phyloP scores from a whole-genome alignment of 768 basidiomycete genomes.

The Tylopilus sp. region DNA sequence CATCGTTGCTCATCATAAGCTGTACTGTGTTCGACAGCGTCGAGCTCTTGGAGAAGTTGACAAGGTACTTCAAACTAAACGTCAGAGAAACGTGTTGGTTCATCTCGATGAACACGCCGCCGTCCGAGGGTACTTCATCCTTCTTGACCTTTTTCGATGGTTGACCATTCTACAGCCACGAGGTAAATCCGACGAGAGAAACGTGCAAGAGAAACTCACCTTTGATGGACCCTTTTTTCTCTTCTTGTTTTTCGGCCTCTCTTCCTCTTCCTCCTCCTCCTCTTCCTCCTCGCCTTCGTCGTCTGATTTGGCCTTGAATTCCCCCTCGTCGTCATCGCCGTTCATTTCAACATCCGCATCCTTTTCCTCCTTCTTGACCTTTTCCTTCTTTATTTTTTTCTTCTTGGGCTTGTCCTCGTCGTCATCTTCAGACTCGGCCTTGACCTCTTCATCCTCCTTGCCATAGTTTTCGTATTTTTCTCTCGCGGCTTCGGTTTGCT shows the following conservation, averaged over 20 bases:
- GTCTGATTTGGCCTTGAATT: constrained; percentile 43
- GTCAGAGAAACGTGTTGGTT: constrained; percentile 89
- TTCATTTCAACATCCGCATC: constrained; percentile 45
- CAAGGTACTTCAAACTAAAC: constrained; percentile 95
- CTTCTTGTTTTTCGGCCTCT: constrained; percentile 58
- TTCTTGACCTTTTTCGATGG: constrained; percentile 60
- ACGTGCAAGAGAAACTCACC: constrained; percentile 28
- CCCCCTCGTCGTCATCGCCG: constrained; percentile 45
- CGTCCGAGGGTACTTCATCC: constrained; percentile 52
- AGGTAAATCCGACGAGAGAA: background rate
- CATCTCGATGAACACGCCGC: constrained; percentile 77
- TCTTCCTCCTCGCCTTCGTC: constrained; percentile 47
- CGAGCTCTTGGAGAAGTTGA: constrained; percentile 92
- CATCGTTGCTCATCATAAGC: constrained; percentile 90
- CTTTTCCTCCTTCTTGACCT: constrained; percentile 38
- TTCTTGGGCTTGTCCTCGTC: constrained; percentile 28
- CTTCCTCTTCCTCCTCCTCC: constrained; percentile 53
- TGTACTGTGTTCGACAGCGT: constrained; percentile 68
- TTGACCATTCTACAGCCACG: constrained; percentile 28
- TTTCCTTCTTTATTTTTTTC: constrained; percentile 37
- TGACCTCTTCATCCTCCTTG: constrained; percentile 40
- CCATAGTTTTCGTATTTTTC: constrained; percentile 41
- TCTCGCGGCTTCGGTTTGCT: constrained; percentile 60
- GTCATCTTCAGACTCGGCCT: constrained; percentile 42
- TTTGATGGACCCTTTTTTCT: constrained; percentile 59